Evolutionary conservation across 345 rosid species (phyloP), one percentile per base, ranked within the genome.

Genomic region (Eucalyptus erythrocorys): DNA sequence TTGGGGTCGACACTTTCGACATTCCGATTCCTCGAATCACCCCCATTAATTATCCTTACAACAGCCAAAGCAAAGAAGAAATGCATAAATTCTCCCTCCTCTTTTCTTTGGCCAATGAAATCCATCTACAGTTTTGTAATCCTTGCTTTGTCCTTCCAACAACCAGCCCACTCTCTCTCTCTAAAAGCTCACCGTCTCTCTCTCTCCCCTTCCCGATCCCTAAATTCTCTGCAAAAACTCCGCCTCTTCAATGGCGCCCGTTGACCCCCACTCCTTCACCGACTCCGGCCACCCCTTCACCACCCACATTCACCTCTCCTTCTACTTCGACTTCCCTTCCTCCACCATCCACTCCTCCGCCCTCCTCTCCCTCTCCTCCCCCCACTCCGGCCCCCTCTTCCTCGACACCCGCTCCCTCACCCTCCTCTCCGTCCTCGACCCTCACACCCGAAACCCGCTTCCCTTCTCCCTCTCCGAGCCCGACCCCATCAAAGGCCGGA

Each of bases 261-360:
- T 94, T 21, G 99, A 97, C 90, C 98, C 99, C 0, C 98, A 97
- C 93, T 97, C 99, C 21, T 97, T n/a, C n/a, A n/a, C n/a, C n/a
- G 95, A 94, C n/a, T 93, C 97, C 13, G 47, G 94, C 59, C 96
- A 96, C 89, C 96, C 98, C 10, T 89, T 95, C 26, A 92, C 98
- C 13, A 94, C 95, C 59, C 95, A 95, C 91, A 48, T 96, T 88
- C 85, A 95, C 57, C 95, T 96, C 89, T 92, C 96, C 79, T 93
- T 97, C 51, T 95, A 95, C 95, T 93, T 96, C 87, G 96, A 95
- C 87, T 96, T 96, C 94, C 81, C 94, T 55, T 91, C 96, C 90
- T 92, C 96, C 90, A 90, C 93, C 90, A 94, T 96, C 94, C 96
- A 96, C 92, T 97, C 89, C 92, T 89, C 97, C 59, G 96, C 97